These are phyloP conservation scores for Sporisorium graminicola DNA, from an alignment of 1,284 basidiomycete genomes.

Conservation along the genomic window DNA sequence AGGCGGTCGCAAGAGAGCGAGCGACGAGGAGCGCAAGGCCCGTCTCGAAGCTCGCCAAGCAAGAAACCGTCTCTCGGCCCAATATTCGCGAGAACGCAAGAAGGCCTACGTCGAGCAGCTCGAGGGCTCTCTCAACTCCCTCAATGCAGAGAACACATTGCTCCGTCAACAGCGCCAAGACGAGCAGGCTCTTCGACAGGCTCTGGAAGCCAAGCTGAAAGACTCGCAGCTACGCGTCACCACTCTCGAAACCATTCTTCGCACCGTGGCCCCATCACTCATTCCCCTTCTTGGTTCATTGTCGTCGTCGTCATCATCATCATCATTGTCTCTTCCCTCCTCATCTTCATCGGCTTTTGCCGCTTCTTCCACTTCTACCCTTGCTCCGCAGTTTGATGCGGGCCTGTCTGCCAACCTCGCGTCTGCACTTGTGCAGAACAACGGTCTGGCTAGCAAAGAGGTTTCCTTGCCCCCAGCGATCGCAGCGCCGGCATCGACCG, in stretches of 20 bases:
- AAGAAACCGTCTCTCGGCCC: conserved; percentile 67
- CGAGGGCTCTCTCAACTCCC: conserved; percentile 49
- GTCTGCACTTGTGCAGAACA: conserved; percentile 34
- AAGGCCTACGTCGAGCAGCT: conserved; percentile 63
- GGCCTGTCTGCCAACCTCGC: conserved; percentile 32
- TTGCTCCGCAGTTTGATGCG: conserved; percentile 34
- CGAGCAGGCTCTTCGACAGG: conserved; percentile 25
- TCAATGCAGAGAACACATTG: conserved; percentile 50
- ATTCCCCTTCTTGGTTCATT: conserved; percentile 30
- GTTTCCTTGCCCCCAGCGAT: conserved; percentile 37
- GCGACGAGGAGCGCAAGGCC: conserved; percentile 62
- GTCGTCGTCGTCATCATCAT: conserved; percentile 26
- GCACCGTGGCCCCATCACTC: conserved; percentile 40
- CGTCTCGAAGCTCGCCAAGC: conserved; percentile 65
- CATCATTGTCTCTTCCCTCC: conserved; percentile 10
- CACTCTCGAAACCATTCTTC: conserved; percentile 53
- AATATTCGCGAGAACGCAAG: conserved; percentile 66
- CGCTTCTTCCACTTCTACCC: conserved; percentile 27
- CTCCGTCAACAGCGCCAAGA: conserved; percentile 33
- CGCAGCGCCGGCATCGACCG: conserved; percentile 61
- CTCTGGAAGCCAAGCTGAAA: conserved; percentile 46
- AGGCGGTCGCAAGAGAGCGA: conserved; percentile 38
- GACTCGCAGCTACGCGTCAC: conserved; percentile 50
- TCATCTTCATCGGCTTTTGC: conserved; percentile 23
- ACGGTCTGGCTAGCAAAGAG: conserved; percentile 30